phyloP scores from a whole-genome alignment of 768 basidiomycete species.

The Boletus fagicola region DNA sequence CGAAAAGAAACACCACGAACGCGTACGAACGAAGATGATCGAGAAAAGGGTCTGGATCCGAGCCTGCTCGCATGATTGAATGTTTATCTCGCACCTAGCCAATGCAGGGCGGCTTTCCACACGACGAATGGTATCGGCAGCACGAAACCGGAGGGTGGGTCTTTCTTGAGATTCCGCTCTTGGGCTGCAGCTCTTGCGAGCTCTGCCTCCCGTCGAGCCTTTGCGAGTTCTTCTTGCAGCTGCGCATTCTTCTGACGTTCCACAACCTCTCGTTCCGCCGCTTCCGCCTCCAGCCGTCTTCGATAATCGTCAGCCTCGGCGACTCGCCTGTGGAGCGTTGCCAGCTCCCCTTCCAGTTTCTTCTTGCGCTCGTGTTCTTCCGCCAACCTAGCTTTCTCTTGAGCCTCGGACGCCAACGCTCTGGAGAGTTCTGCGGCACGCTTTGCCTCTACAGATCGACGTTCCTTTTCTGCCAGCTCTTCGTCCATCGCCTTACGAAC shows the following conservation, averaged over 20 bases:
- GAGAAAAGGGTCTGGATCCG: background rate
- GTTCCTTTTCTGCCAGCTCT: conserved; percentile 24
- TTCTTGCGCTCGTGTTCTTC: conserved; percentile 33
- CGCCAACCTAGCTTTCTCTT: conserved; percentile 29
- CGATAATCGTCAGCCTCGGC: conserved; percentile 30
- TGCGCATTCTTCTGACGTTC: conserved; percentile 30
- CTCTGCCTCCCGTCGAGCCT: conserved; percentile 29
- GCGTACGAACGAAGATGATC: background rate
- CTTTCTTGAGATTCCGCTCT: conserved; percentile 28
- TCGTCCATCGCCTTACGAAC: conserved; percentile 25
- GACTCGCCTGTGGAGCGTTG: conserved; percentile 26
- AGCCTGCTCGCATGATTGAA: background rate
- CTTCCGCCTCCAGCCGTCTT: conserved; percentile 28
- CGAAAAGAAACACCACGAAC: background rate
- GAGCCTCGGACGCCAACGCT: conserved; percentile 25
- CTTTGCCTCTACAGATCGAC: conserved; percentile 25
- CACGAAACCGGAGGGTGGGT: conserved; percentile 29
- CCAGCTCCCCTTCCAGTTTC: conserved; percentile 27
- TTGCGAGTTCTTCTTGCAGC: conserved; percentile 32
- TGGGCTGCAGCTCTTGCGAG: conserved; percentile 22
- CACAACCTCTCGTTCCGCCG: conserved; percentile 25
- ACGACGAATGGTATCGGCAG: conserved; percentile 36
- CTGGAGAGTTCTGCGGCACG: conserved; percentile 30
- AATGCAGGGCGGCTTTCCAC: conserved; percentile 34
- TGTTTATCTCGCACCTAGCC: conserved; percentile 30